Evolutionary conservation across 225 moss, liverwort and hornwort genomes (phyloP), one percentile per base, ranked within the genome.

Genomic region (Marchantia paleacea): DNA sequence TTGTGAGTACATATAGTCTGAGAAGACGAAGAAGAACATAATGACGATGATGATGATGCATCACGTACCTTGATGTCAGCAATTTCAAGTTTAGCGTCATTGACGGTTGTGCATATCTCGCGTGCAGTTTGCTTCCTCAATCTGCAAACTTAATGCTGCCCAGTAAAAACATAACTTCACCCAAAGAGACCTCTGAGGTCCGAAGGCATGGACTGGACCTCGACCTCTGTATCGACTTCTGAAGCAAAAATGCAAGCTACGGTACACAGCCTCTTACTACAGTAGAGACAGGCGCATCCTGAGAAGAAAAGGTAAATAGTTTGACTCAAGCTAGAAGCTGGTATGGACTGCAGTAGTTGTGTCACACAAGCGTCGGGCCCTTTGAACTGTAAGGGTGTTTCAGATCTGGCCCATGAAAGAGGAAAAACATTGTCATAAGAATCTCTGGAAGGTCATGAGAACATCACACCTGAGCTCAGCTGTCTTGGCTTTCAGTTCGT

Each of bases 81-180:
- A 20, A 94, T 94, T 81, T 91, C 90, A 55, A 83, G 55, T 25
- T 80, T 84, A 0, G 88, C 78, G 83, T 88, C 87, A 85, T 94
- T 94, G 9, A 89, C 83, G 10, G 68, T 65, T 4, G 86, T 15
- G n/a, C 84, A 94, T 2, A 96, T 79, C 80, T 94, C 84, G 55
- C 87, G 91, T 52, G 91, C 90, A 83, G 72, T 47, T 79, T 68
- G 86, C 78, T 26, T 89, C 75, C 86, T 91, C 52, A 47, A 19
- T 83, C 94, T 96, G 55, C 68, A 81, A 18, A 55, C 81, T 50
- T 19, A 79, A 69, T 52, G 55, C 16, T 25, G 20, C 29, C 16
- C 24, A 26, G 54, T 74, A 7, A 55, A 26, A 2, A 53, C 24
- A 12, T 25, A 10, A 49, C 12, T 26, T 24, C 1, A 8, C 52